Evolutionary conservation across 805 yeast genomes (phyloP), one percentile per base, ranked within the genome.

Genomic region (Huiozyma naganishii): DNA sequence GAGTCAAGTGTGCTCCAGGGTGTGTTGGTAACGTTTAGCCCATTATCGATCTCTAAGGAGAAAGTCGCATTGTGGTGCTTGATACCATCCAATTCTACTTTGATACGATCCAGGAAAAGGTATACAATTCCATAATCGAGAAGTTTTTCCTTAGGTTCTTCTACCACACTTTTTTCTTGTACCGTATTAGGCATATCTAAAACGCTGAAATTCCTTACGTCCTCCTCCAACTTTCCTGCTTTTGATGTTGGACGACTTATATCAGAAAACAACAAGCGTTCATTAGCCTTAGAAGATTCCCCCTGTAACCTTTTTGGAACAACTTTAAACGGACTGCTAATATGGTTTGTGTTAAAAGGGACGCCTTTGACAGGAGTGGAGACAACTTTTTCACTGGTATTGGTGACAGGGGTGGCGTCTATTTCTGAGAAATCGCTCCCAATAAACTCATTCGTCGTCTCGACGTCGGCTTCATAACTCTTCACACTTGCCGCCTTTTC

Each of bases 11-110:
- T 48, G 39, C 61, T 51, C 60, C 72, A 69, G 7, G 79, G 74
- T 0, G 95, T 86, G 33, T 79, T 74, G 40, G 85, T 73, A 46
- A 85, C 74, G 57, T 88, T 94, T 34, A 78, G 76, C 6, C 95
- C 95, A 58, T 88, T 88, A 58, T 88, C 96, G 41, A 67, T 54
- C 5, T 77, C 72, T 13, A 79, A 50, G 42, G 73, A 69, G 56
- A 76, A 72, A 44, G 69, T 66, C 1, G 76, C 79, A 13, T 72
- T 62, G 40, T 72, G 72, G 6, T 60, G 58, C 17, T 51, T 53
- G 29, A 75, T 50, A 17, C 72, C 76, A 1, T 79, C 74, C 35
- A 80, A 56, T n/a, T 60, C 58, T 27, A 79, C 52, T 29, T 68
- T 69, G 43, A 78, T 57, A 1, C 72, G 71, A 41, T 71, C 62